Evolutionary conservation across 2,329 filamentous ascomycete species (phyloP).

Genomic region (Dactylellina drechsleri): DNA sequence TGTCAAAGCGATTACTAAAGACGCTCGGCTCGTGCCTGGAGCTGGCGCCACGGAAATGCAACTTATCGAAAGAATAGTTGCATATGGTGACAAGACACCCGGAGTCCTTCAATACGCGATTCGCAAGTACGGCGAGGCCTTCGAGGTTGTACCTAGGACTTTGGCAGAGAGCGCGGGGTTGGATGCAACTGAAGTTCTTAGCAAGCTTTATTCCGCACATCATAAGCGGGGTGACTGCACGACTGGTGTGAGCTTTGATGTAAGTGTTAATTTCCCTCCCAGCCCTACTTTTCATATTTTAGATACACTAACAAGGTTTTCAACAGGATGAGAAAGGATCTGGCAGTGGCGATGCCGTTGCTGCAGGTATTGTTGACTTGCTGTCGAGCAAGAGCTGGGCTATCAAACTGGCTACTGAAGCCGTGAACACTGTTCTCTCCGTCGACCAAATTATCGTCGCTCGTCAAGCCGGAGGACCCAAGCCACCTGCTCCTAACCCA

Average conservation of each 20-base stretch:
- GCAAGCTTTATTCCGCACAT: slow-evolving; percentile 90
- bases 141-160: slow-evolving; percentile 94
- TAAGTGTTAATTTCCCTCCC: slow-evolving; percentile 59
- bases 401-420: slow-evolving; percentile 94
- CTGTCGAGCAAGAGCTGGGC: slow-evolving; percentile 95
- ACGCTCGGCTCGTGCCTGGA: slow-evolving; percentile 88
- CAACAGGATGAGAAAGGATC: slow-evolving; percentile 76
- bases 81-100: slow-evolving; percentile 89
- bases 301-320: slow-evolving; percentile 57
- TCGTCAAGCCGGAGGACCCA: slow-evolving; percentile 91
- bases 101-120: slow-evolving; percentile 96
- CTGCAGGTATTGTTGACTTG: slow-evolving; percentile 90
- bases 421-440: slow-evolving; percentile 89
- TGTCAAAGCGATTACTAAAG: slow-evolving; percentile 96
- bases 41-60: slow-evolving; percentile 95
- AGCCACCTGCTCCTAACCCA: slow-evolving; percentile 93
- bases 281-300: neutral
- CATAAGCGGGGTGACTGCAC: slow-evolving; percentile 87
- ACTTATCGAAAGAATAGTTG: slow-evolving; percentile 89
- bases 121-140: slow-evolving; percentile 95
- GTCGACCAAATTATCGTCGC: slow-evolving; percentile 99
- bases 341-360: slow-evolving; percentile 84
- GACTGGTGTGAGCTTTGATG: slow-evolving; percentile 92
- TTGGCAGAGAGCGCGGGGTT: slow-evolving; percentile 94
- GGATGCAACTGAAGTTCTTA: slow-evolving; percentile 95